Evolutionary conservation across 2,329 filamentous ascomycete species (phyloP).

Genomic region (Botrytis deweyae): DNA sequence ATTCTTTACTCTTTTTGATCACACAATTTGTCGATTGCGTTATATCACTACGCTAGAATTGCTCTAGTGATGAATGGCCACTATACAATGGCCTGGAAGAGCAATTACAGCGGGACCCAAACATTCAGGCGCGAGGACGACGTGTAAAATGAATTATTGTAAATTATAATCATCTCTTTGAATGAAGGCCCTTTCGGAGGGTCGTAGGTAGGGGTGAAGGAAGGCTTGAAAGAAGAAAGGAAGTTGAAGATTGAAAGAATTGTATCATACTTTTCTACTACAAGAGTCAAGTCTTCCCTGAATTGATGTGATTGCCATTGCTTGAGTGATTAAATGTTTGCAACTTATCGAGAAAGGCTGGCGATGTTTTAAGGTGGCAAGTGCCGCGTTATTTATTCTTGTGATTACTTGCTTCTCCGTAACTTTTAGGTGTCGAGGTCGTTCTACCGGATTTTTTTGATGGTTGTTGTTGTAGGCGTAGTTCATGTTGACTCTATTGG

Average conservation of each 20-base stretch:
- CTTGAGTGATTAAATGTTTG: not conserved
- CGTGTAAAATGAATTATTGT: constrained; percentile 3
- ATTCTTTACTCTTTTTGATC: not conserved
- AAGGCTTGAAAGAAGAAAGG: no score
- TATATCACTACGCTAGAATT: constrained; percentile 11
- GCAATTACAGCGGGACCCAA: not conserved
- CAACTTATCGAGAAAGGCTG: no score
- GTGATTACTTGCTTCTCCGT: not conserved
- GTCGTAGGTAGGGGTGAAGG: not conserved
- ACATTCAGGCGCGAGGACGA: not conserved
- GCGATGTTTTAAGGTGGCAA: not conserved
- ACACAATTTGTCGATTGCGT: not conserved
- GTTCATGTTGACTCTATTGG: not conserved
- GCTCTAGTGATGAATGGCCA: not conserved
- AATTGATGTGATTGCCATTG: not conserved
- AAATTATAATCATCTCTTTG: constrained; percentile 2
- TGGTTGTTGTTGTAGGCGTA: no score
- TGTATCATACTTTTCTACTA: constrained; percentile 7
- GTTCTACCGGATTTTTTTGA: no score
- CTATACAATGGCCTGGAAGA: not conserved
- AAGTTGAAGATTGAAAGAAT: not conserved
- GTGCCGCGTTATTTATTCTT: not conserved
- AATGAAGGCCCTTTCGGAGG: not conserved
- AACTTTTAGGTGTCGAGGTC: not conserved
- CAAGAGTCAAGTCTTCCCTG: not conserved